Conservation (phyloP, 306 rosid genomes). For the Castanospermum australe region DNA sequence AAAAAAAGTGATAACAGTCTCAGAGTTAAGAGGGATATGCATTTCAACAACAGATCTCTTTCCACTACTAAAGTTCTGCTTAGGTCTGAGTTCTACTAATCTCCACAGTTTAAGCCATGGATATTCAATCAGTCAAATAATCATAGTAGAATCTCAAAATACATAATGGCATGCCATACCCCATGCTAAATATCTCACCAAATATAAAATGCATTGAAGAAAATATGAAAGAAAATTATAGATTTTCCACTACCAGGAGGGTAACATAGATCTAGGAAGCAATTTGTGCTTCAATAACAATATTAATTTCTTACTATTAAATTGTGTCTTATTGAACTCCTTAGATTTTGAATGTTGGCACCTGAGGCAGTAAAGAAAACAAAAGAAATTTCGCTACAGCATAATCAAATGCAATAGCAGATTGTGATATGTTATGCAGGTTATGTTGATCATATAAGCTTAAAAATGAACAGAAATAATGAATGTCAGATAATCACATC, state of each 20-base stretch:
- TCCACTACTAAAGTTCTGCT: too few relatives aligned
- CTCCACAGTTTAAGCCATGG: too few relatives aligned
- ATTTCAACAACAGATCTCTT: too few relatives aligned
- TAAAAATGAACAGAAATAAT: background rate
- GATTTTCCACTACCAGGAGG: background rate
- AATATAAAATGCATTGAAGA: background rate
- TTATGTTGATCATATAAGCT: background rate
- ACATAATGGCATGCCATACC: background rate
- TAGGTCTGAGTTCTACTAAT: too few relatives aligned
- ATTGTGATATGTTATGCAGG: background rate
- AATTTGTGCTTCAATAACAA: too few relatives aligned
- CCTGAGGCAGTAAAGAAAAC: background rate
- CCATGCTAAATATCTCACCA: background rate
- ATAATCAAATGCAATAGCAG: background rate
- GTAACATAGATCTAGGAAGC: background rate
- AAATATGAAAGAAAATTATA: background rate
- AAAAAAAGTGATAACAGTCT: background rate
- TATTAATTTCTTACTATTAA: background rate
- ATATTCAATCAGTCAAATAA: too few relatives aligned
- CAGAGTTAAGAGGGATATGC: too few relatives aligned
- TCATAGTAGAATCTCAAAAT: background rate
- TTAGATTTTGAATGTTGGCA: background rate
- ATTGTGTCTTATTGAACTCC: background rate
- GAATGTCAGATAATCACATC: conserved; percentile 11
- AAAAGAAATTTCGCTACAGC: background rate